Evolutionary conservation across 139 green algal species (phyloP), one percentile per base, ranked within the genome.

Genomic region (Tetradesmus obliquus): DNA sequence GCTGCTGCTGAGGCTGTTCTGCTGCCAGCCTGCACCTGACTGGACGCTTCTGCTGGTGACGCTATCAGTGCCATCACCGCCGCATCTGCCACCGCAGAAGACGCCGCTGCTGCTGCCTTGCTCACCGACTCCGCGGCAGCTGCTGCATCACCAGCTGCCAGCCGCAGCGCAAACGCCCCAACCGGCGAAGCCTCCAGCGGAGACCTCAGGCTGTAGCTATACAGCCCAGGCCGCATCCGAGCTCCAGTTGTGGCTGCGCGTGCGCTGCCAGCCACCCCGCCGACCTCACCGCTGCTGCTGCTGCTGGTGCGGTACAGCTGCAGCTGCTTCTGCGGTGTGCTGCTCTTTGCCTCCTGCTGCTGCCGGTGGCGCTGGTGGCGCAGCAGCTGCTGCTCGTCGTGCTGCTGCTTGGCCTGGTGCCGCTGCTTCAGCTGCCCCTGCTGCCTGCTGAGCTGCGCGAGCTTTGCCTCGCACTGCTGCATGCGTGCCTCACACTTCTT

Each of bases 361-460:
- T 88, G 58, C 24, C 32, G 12, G 22, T 80, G 84, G 15, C 19
- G 84, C 60, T 88, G 84, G 3, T 81, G 71, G 3, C 24, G 76
- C 24, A 55, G 76, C n/a, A 82, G 76, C 76, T 55, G 76, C 76
- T 51, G 76, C 24, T 53, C 76, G 7, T 51, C 66, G 66, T 76
- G 66, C 76, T 82, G 76, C 76, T 82, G 76, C 76, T 82, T 82
- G 3, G 24, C 24, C 22, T 55, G n/a, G 4, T 76, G 66, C 1
- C 66, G 66, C 66, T 76, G 76, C 76, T 82, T 60, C 57, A 76
- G 85, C 45, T 89, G 66, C 9, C 5, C 19, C 3, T 89, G 62
- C 66, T 82, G 85, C 45, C 85, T 89, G 62, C 71, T 84, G 86
- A 22, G 71, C 53, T 84, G 86, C 53, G 54, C 55, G 15, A 90